These are phyloP conservation scores for Microthlaspi erraticum DNA, from an alignment of 345 rosid species.

Conservation along the genomic window DNA sequence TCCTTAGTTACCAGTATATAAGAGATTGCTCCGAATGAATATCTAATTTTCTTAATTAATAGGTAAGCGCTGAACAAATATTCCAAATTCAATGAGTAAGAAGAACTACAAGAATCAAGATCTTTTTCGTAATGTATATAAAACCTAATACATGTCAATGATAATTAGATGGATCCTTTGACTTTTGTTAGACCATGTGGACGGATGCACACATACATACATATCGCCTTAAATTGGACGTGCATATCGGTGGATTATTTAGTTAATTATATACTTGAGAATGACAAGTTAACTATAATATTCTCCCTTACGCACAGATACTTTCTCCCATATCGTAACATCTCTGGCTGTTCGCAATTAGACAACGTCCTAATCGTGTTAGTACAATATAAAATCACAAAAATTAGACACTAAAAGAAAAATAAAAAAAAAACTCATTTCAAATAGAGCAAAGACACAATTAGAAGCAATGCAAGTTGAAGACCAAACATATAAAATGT, in stretches of 20 bases:
- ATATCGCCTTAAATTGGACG: slow-evolving; percentile 17
- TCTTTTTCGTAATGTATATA: slow-evolving; percentile 3
- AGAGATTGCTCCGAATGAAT: too few relatives aligned
- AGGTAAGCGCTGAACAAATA: background rate
- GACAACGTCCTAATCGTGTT: slow-evolving; percentile 12
- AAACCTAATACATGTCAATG: slow-evolving; percentile 20
- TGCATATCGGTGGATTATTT: slow-evolving; percentile 31
- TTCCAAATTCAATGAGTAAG: background rate
- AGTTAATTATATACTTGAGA: slow-evolving; percentile 13
- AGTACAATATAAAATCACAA: too few relatives aligned
- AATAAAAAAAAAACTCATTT: too few relatives aligned
- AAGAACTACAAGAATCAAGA: slow-evolving; percentile 14
- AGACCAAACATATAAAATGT: too few relatives aligned
- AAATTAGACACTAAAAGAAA: too few relatives aligned
- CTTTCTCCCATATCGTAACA: background rate
- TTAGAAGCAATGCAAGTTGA: too few relatives aligned
- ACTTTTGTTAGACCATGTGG: slow-evolving; percentile 43
- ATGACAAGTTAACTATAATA: slow-evolving; percentile 33
- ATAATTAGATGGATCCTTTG: slow-evolving; percentile 31
- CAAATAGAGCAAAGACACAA: too few relatives aligned
- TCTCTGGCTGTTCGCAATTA: slow-evolving; percentile 2
- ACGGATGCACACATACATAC: slow-evolving; percentile 13
- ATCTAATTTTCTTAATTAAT: too few relatives aligned
- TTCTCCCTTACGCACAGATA: background rate
- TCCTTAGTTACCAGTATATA: too few relatives aligned